These are phyloP conservation scores for Calonectria fujianensis DNA, from an alignment of 2,329 filamentous ascomycete genomes.

Conservation along the genomic window DNA sequence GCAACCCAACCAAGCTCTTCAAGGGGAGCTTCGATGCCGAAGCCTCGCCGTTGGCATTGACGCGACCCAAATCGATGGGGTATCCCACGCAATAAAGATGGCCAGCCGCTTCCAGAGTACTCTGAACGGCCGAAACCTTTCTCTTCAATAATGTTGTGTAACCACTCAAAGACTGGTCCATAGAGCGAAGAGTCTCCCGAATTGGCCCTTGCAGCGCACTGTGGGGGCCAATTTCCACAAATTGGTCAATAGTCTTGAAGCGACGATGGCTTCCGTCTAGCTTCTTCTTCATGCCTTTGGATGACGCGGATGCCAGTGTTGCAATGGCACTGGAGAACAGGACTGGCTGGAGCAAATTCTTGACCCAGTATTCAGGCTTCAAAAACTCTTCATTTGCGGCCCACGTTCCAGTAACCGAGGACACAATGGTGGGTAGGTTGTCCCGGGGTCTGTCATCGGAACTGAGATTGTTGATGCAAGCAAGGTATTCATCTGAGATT, in stretches of 20 bases:
- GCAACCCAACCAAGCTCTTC: neutral
- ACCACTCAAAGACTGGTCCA: neutral
- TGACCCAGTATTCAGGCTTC: slow-evolving; percentile 20
- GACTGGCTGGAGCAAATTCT: slow-evolving; percentile 17
- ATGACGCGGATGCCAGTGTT: neutral
- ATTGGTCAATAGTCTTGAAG: neutral
- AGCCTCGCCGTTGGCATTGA: neutral
- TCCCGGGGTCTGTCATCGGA: neutral
- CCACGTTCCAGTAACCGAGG: slow-evolving; percentile 8
- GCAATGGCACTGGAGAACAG: neutral
- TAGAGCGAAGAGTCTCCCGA: neutral
- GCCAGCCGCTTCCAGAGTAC: neutral
- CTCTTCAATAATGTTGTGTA: slow-evolving; percentile 13
- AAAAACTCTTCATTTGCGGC: neutral
- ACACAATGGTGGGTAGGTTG: neutral
- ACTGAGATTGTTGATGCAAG: neutral
- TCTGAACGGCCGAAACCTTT: neutral
- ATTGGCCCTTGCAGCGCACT: slow-evolving; percentile 22
- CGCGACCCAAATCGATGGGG: neutral
- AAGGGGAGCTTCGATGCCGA: neutral
- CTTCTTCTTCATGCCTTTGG: neutral
- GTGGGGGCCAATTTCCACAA: slow-evolving; percentile 34
- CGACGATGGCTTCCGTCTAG: slow-evolving; percentile 6
- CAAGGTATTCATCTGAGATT: neutral
- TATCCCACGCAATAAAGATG: neutral